A percentile compares a stretch with the other conserved stretches of the same genome.
phyloP scores from a whole-genome alignment of 164 flowering plant species.

The Chloranthus sessilifolius region DNA sequence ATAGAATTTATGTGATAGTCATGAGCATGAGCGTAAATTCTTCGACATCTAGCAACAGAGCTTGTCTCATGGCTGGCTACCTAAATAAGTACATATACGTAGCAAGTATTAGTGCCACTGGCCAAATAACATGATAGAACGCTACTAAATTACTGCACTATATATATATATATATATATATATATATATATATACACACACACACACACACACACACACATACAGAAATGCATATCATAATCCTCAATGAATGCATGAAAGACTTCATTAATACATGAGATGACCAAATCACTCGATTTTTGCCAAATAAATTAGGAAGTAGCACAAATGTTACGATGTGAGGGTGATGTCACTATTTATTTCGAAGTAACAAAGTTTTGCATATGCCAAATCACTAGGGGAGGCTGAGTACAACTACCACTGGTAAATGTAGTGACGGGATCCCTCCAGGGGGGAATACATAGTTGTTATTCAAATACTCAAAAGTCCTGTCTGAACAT shows the following conservation, averaged over 20 bases:
- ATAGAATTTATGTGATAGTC: constrained; percentile 99
- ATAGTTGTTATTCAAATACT: constrained; percentile 46
- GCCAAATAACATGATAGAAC: background rate
- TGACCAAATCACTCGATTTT: too few relatives aligned
- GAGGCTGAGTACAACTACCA: constrained; percentile 76
- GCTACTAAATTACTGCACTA: background rate
- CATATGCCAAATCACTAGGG: constrained; percentile 1
- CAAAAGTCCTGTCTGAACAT: constrained; percentile 39
- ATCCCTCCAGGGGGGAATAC: constrained; percentile 76
- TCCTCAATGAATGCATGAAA: too few relatives aligned
- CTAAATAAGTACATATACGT: constrained; percentile 28
- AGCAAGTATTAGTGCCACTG: constrained; percentile 9
- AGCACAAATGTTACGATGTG: too few relatives aligned
- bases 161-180: too few relatives aligned
- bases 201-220: too few relatives aligned
- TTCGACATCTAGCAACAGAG: constrained; percentile 83
- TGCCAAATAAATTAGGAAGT: too few relatives aligned
- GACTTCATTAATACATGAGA: too few relatives aligned
- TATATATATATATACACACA: too few relatives aligned
- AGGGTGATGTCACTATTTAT: background rate
- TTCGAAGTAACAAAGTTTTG: background rate
- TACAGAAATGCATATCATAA: too few relatives aligned
- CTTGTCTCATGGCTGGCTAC: constrained; percentile 83
- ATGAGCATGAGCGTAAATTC: constrained; percentile 99
- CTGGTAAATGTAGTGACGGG: constrained; percentile 77